A percentile compares a stretch with the other conserved stretches of the same genome.
These are phyloP conservation scores for Psidium guajava DNA, from an alignment of 345 rosid genomes.

Conservation along the genomic window DNA sequence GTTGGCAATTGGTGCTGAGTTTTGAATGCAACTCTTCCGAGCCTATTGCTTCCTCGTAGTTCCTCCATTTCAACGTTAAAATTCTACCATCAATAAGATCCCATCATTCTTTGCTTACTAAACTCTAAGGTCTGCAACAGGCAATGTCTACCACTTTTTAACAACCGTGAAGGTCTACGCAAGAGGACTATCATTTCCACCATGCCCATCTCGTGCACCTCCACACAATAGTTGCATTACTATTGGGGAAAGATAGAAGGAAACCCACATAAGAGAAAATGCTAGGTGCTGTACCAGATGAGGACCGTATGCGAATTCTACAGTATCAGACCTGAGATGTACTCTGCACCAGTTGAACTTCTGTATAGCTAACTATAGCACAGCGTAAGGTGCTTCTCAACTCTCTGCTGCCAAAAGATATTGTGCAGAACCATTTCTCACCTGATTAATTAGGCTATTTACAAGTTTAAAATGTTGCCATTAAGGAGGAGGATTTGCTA, in stretches of 20 bases:
- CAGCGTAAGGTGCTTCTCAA: neutral
- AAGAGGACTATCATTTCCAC: neutral
- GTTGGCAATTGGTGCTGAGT: neutral
- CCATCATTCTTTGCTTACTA: neutral
- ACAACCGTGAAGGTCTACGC: neutral
- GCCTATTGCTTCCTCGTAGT: neutral
- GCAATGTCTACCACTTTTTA: neutral
- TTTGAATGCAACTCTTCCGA: neutral
- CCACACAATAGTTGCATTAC: neutral
- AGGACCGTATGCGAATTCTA: neutral
- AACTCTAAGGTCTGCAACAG: neutral
- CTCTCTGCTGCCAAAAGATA: neutral
- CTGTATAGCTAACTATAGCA: neutral
- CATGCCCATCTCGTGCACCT: neutral
- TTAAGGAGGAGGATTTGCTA: neutral
- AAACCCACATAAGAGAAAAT: neutral
- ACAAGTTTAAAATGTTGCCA: neutral
- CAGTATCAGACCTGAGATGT: neutral
- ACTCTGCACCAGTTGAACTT: neutral
- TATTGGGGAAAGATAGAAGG: neutral
- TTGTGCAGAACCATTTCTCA: neutral
- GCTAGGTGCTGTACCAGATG: neutral
- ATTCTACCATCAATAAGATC: neutral
- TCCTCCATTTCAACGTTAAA: slow-evolving; percentile 2
- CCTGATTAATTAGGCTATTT: neutral